A percentile compares a stretch with the other conserved stretches of the same genome.
Conservation (phyloP, 306 rosid genomes). For the Prunus davidiana region DNA sequence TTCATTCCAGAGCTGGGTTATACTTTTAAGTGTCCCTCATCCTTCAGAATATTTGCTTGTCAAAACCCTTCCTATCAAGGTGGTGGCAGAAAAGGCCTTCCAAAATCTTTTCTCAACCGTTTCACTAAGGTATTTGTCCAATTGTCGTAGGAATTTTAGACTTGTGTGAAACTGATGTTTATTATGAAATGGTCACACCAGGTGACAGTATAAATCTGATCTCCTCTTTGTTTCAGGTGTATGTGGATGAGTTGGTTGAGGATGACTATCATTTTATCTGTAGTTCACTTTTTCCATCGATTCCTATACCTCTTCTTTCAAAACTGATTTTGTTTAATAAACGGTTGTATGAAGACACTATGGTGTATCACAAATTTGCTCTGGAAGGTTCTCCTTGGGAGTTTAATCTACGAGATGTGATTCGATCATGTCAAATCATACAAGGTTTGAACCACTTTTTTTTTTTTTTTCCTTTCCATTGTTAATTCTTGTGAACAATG, state of each 20-base stretch:
- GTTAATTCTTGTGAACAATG: neutral
- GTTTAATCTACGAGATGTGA: conserved; percentile 88
- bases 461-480: neutral
- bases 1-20: conserved; percentile 84
- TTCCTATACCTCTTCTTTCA: conserved; percentile 49
- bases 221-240: conserved; percentile 60
- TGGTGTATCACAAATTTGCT: conserved; percentile 67
- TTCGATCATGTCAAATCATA: conserved; percentile 88
- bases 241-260: conserved; percentile 77
- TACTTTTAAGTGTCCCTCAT: conserved; percentile 77
- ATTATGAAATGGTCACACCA: neutral
- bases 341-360: conserved; percentile 73
- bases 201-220: conserved; percentile 1
- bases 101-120: conserved; percentile 87
- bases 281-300: conserved; percentile 59
- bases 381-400: conserved; percentile 96
- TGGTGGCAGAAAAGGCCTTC: conserved; percentile 95
- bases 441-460: conserved; percentile 43
- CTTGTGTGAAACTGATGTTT: conserved; percentile 10
- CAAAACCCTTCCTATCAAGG: conserved; percentile 95
- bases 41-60: conserved; percentile 94
- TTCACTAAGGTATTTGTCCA: conserved; percentile 70
- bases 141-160: neutral
- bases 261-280: conserved; percentile 82
- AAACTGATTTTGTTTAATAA: conserved; percentile 68